Evolutionary conservation across 2,329 filamentous ascomycete genomes (phyloP), one percentile per base, ranked within the genome.

Genomic region (Paramyrothecium roridum): DNA sequence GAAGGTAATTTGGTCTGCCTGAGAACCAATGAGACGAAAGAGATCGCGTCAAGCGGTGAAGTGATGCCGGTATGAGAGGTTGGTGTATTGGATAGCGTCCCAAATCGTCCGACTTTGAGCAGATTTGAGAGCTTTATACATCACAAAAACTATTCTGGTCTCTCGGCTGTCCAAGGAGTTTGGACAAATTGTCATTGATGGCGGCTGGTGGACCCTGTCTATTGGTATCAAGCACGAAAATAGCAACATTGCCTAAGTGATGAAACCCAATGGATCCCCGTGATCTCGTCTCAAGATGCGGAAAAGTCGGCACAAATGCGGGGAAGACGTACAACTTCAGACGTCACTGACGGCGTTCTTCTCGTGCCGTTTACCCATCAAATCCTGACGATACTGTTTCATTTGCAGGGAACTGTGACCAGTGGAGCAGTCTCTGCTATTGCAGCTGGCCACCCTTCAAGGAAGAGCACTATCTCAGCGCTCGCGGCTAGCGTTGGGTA

Each of bases 21-120:
- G 48, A 50, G 48, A 50, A 50, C 48, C 48, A 26, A 50, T 26
- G 23, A 30, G 23, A 33, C 52, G 47, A 57, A 51, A 21, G 20
- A 45, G 34, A 49, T 48, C 33, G 51, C 52, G 51, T 56, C 51
- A 33, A 48, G 54, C 50, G 30, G 40, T 52, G 30, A 17, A 45
- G n/a, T 20, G 30, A n/a, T n/a, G n/a, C n/a, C n/a, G n/a, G n/a
- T n/a, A n/a, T n/a, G n/a, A n/a, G n/a, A n/a, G n/a, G n/a, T n/a
- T n/a, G n/a, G n/a, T n/a, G n/a, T n/a, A n/a, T n/a, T n/a, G n/a
- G n/a, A n/a, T n/a, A n/a, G n/a, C n/a, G n/a, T n/a, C n/a, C n/a
- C n/a, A n/a, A n/a, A 19, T 43, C 7, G 13, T 43, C 8, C 30
- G 23, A 33, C 21, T 17, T 19, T 50, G 48, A 50, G 48, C 48